Base-by-base conservation (phyloP, 805 yeast species). In the Saturnispora sekii region DNA sequence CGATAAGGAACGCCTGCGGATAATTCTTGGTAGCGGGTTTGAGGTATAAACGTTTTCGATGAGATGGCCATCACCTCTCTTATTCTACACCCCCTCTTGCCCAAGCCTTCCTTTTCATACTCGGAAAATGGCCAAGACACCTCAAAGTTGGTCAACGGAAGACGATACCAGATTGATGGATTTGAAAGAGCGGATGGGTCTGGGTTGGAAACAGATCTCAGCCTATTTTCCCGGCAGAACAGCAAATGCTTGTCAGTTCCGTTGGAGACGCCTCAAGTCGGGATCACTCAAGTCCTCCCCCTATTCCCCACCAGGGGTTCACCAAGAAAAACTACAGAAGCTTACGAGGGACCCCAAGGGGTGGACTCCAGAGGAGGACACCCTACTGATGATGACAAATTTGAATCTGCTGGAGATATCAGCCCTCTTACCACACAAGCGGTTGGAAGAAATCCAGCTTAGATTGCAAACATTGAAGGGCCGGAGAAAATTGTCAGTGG, bases 161-260 rank as follows among this genome's bases (percentile, higher is more conserved):
- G 94, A 84, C 55, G 95, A 85, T 55, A 61, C 77, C 40, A 58
- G 84, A 16, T 62, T 84, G 40, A 72, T 90, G 38, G 85, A 81
- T 50, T 68, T 86, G 54, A 86, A 86, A 62, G 95, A 86, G 59
- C 76, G 76, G 43, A 84, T 80, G 59, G 83, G 83, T 58, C 69
- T 86, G 51, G 95, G 95, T 1, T 86, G 95, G 95, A 81, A 86
- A 61, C 94, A 86, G 51, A 85, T 86, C 36, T 79, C 93, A 1
- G 71, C 79, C 33, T 84, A 83, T 58, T 86, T 86, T 61, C 68
- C 74, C 29, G 80, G 81, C 56, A 68, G 95, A 56, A 86, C 95
- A 2, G 90, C 95, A 31, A 86, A 84, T 59, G 94, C 94, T 1
- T 84, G 95, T 55, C 94, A 84, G 64, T 84, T 84, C 58, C 73